Evolutionary conservation across 805 yeast genomes (phyloP), one percentile per base, ranked within the genome.

Genomic region (Kluyveromyces siamensis): DNA sequence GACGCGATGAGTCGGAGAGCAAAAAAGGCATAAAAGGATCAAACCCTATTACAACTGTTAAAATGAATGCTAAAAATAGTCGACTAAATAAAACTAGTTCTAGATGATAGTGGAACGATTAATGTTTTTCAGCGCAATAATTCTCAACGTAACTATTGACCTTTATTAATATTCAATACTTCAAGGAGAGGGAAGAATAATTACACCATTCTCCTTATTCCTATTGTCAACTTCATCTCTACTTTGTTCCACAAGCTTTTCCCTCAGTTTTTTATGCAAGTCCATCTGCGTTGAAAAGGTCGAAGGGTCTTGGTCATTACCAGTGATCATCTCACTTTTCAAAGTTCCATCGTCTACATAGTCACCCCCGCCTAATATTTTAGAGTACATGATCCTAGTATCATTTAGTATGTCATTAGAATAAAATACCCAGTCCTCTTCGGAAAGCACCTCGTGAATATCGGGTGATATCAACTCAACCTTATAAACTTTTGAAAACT

Each of bases 401-500:
- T 59, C 65, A 49, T 54, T 58, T 43, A 66, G 49, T 14, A 65
- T 57, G 30, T 61, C 64, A 18, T 62, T 59, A 1, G 63, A 49
- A 37, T 63, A 58, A 49, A 51, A 57, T 14, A 44, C 48, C 70
- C 70, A 66, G 8, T 50, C 52, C 14, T 55, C 50, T 21, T 55
- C 54, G 19, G 54, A 52, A 25, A 66, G 40, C 4, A 53, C 50
- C 1, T 48, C 50, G 41, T 56, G 59, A 3, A 65, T 63, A 36
- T 57, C 63, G 2, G 62, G 64, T 1, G 69, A 65, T 1, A 66
- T 65, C 35, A 61, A 45, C 27, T 64, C 63, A 2, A 65, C 63
- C 47, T 68, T 63, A 48, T 62, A 75, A 2, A 78, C 67, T 41
- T 63, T 62, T 6, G 74, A 69, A 65, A 93, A 93, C 63, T 93